Evolutionary conservation across 129 eudicot species (phyloP), one percentile per base, ranked within the genome.

Genomic region (Scalesia atractyloides): DNA sequence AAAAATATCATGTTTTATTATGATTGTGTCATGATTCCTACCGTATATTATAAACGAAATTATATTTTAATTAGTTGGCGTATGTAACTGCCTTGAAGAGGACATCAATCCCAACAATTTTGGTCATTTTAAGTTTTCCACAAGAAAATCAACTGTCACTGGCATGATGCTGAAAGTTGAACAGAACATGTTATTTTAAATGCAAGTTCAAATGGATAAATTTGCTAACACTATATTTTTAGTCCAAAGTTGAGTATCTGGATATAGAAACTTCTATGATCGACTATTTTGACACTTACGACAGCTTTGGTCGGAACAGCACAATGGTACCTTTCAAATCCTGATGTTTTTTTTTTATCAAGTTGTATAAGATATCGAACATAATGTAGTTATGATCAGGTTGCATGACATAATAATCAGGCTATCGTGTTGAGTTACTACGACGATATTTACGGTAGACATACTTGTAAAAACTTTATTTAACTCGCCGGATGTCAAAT

Each of bases 1-100:
- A 41, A 56, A 57, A 30, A 43, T 20, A 41, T 58, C 24, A 47
- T 58, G 76, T 16, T 46, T 46, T 60, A 47, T 26, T 73, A 60
- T 61, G 77, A 73, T 73, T 61, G 77, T 60, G 68, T 73, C 50
- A 73, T 46, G 66, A 20, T 70, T 77, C 81, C 64, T 62, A 70
- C 66, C 76, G 16, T 51, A 70, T 73, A 70, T 2, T 62, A 41
- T 70, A 37, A 51, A 49, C 39, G 52, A 59, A 43, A 51, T 50
- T 14, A 50, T 2, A 61, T 70, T 50, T 20, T 48, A 77, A 39
- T 39, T 69, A 70, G 75, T 61, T 61, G 74, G 76, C 72, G 75
- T 70, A 78, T 64, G 72, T 78, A 78, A 78, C 82, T 63, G 77
- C 77, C 47, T 70, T 78, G 82, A 78, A 78, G 82, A 70, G 72